Evolutionary conservation across 768 basidiomycete genomes (phyloP).

Genomic region (Amanita pallidorosea): DNA sequence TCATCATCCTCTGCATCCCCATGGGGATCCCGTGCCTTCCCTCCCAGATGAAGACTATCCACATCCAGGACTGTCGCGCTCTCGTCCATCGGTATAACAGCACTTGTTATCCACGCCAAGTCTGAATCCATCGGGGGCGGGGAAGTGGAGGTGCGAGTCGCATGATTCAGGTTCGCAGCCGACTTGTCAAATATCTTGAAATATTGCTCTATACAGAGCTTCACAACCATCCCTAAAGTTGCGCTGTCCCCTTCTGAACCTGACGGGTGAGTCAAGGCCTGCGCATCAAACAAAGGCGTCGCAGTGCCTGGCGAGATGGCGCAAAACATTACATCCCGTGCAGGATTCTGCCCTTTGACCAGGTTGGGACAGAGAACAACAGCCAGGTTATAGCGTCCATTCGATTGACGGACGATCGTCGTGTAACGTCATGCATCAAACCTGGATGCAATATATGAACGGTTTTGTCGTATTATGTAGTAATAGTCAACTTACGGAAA

Average conservation of each 20-base stretch:
- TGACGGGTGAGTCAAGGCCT: constrained; percentile 16
- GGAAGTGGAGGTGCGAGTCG: constrained; percentile 17
- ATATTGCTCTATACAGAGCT: constrained; percentile 72
- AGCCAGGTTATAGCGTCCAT: constrained; percentile 82
- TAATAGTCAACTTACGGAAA: constrained; percentile 34
- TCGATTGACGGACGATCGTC: constrained; percentile 51
- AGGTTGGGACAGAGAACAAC: constrained; percentile 76
- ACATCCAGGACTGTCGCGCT: constrained; percentile 9
- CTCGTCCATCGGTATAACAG: neutral
- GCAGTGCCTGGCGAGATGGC: constrained; percentile 6
- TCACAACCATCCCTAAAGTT: constrained; percentile 62
- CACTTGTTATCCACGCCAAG: constrained; percentile 2
- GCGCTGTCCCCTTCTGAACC: constrained; percentile 31
- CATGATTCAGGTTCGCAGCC: constrained; percentile 57
- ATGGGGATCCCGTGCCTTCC: neutral
- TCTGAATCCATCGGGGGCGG: constrained; percentile 1
- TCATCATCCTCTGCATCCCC: constrained; percentile 38
- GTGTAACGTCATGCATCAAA: constrained; percentile 69
- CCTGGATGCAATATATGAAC: constrained; percentile 31
- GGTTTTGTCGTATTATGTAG: neutral
- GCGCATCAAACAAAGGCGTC: neutral
- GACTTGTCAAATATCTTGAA: constrained; percentile 82
- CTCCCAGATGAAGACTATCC: constrained; percentile 7
- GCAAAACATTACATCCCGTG: constrained; percentile 69
- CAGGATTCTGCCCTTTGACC: constrained; percentile 55